Conservation (phyloP, 208 protist species). For the Trypanosoma vivax region DNA sequence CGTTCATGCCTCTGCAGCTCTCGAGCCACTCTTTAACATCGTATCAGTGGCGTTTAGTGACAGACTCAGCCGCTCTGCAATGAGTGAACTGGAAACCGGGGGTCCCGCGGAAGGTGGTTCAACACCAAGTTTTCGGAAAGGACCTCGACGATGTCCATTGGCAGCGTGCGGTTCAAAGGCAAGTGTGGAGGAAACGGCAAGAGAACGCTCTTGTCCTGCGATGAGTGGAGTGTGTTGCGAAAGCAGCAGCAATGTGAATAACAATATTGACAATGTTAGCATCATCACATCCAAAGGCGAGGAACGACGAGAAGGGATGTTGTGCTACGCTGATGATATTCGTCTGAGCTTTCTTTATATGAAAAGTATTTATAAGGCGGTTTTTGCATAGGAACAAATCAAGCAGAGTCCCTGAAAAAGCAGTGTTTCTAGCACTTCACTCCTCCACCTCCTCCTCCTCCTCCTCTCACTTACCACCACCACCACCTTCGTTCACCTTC, state of each 20-base stretch:
- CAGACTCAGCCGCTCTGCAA: constrained; percentile 4
- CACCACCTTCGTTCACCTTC: not conserved
- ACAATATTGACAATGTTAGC: not conserved
- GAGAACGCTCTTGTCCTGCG: no score
- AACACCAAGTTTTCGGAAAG: not conserved
- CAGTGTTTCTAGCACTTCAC: not conserved
- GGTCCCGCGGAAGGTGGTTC: not conserved
- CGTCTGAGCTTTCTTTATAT: constrained; percentile 25
- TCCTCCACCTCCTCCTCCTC: not conserved
- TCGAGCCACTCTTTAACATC: constrained; percentile 40
- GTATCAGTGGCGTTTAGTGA: constrained; percentile 42
- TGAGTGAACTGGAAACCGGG: constrained; percentile 9
- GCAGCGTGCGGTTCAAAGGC: not conserved
- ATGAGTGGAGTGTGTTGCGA: no score
- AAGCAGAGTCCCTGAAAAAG: no score
- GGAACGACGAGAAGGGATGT: not conserved
- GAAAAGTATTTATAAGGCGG: constrained; percentile 19
- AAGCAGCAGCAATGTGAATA: constrained; percentile 1
- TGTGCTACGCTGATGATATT: constrained; percentile 20
- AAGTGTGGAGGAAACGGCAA: constrained; percentile 8
- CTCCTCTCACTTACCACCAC: not conserved
- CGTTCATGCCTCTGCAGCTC: constrained; percentile 35
- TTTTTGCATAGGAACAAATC: constrained; percentile 1
- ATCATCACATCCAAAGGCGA: no score
- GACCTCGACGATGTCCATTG: constrained; percentile 1